These are phyloP conservation scores for Mycena chlorophos DNA, from an alignment of 768 basidiomycete species.

Conservation along the genomic window DNA sequence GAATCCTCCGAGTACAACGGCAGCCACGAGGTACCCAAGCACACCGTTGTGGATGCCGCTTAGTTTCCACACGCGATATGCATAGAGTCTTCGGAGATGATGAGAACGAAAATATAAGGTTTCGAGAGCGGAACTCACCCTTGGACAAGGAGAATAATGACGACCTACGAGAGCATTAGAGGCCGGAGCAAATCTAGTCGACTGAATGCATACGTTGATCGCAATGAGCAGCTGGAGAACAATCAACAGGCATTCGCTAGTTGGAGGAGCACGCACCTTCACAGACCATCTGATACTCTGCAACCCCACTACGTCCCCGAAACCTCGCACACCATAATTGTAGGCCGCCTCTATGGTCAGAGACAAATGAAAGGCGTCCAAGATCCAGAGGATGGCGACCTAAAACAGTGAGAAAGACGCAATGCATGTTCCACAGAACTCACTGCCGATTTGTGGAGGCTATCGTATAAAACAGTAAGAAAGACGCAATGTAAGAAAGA, in stretches of 20 bases:
- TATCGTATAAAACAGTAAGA: too few species aligned
- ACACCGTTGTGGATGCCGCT: slow-evolving; percentile 39
- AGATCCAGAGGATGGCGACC: slow-evolving; percentile 18
- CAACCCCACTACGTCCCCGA: slow-evolving; percentile 32
- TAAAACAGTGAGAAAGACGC: not conserved
- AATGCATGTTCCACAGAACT: too few species aligned
- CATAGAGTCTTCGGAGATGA: slow-evolving; percentile 37
- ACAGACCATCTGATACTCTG: slow-evolving; percentile 31
- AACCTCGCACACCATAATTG: slow-evolving; percentile 36
- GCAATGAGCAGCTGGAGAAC: slow-evolving; percentile 39
- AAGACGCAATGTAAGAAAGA: not conserved
- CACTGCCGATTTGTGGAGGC: too few species aligned
- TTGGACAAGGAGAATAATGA: slow-evolving; percentile 47
- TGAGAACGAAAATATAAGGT: not conserved
- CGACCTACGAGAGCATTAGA: slow-evolving; percentile 28
- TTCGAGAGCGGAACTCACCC: slow-evolving; percentile 29
- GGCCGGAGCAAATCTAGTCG: not conserved
- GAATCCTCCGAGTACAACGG: slow-evolving; percentile 39
- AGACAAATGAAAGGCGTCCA: slow-evolving; percentile 34
- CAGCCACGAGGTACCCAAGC: slow-evolving; percentile 37
- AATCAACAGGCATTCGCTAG: not conserved
- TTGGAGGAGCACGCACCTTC: slow-evolving; percentile 26
- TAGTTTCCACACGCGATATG: slow-evolving; percentile 47
- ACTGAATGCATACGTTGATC: slow-evolving; percentile 37
- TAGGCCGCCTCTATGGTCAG: slow-evolving; percentile 39